Conservation (phyloP, 805 yeast genomes). For the Nakazawaea laoshanensis region DNA sequence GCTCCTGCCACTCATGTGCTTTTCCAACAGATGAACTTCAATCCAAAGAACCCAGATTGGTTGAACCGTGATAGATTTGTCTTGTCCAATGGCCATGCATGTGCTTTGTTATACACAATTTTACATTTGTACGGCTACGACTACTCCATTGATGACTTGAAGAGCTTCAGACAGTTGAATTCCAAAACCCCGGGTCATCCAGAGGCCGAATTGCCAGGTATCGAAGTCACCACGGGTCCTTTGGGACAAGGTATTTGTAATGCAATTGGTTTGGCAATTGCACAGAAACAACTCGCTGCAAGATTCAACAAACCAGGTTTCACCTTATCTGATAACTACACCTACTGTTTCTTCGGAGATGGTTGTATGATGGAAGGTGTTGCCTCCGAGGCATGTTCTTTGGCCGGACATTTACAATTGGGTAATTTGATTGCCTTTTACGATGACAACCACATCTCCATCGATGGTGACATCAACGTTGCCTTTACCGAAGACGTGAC, state of each 20-base stretch:
- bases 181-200: slow-evolving; percentile 98
- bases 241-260: slow-evolving; percentile 96
- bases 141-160: slow-evolving; percentile 74
- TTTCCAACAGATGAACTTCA: slow-evolving; percentile 73
- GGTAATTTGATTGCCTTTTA: slow-evolving; percentile 90
- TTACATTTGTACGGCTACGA: slow-evolving; percentile 83
- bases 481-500: slow-evolving; percentile 92
- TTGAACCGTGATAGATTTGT: slow-evolving; percentile 93
- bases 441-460: slow-evolving; percentile 95
- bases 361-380: slow-evolving; percentile 99
- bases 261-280: slow-evolving; percentile 95
- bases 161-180: slow-evolving; percentile 80
- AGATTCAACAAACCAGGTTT: slow-evolving; percentile 84
- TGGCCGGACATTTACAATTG: slow-evolving; percentile 94
- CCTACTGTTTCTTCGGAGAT: slow-evolving; percentile 84
- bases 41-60: slow-evolving; percentile 90
- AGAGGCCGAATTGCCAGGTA: slow-evolving; percentile 84
- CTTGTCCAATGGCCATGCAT: slow-evolving; percentile 93
- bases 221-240: slow-evolving; percentile 98
- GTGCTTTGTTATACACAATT: slow-evolving; percentile 80
- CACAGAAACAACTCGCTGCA: slow-evolving; percentile 87
- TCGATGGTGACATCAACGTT: slow-evolving; percentile 84
- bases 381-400: slow-evolving; percentile 84
- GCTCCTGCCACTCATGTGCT: slow-evolving; percentile 93
- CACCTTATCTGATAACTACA: slow-evolving; percentile 64